Evolutionary conservation across 1,284 basidiomycete species (phyloP).

Genomic region (Ustilago nuda): DNA sequence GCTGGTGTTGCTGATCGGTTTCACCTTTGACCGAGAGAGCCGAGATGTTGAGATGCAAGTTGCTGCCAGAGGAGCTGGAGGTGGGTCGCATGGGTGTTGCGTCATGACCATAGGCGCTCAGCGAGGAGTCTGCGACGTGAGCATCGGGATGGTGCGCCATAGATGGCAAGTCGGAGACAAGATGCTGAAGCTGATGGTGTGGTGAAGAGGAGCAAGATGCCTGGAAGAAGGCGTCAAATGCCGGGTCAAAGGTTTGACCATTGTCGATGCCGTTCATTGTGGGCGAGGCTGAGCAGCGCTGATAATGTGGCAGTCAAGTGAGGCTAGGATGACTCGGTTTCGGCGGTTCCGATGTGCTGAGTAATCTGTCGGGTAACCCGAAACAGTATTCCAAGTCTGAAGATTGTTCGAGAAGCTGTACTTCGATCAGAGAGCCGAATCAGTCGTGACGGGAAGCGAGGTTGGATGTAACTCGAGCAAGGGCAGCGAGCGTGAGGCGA

Average conservation of each 20-base stretch:
- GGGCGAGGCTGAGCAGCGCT: background rate
- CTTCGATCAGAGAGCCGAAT: background rate
- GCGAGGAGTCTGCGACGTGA: constrained; percentile 21
- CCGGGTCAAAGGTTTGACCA: constrained; percentile 45
- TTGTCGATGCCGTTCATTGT: constrained; percentile 51
- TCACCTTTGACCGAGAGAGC: constrained; percentile 43
- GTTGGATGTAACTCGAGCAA: background rate
- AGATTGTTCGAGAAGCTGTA: background rate
- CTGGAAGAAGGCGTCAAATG: constrained; percentile 49
- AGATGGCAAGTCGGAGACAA: constrained; percentile 15
- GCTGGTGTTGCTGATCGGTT: constrained; percentile 24
- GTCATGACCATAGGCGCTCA: constrained; percentile 19
- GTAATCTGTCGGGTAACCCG: no score
- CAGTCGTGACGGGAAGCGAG: background rate
- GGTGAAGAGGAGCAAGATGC: constrained; percentile 34
- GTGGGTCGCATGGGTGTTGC: constrained; percentile 20
- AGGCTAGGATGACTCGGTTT: background rate
- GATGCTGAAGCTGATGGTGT: constrained; percentile 19
- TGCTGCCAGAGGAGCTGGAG: constrained; percentile 39
- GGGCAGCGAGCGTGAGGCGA: background rate
- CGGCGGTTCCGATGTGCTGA: background rate
- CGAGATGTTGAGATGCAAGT: constrained; percentile 52
- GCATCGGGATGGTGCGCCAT: constrained; percentile 13
- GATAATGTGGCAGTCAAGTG: background rate
- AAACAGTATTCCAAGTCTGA: background rate